A percentile compares a stretch with the other conserved stretches of the same genome.
Conservation (phyloP, 306 rosid genomes). For the Trifolium repens region DNA sequence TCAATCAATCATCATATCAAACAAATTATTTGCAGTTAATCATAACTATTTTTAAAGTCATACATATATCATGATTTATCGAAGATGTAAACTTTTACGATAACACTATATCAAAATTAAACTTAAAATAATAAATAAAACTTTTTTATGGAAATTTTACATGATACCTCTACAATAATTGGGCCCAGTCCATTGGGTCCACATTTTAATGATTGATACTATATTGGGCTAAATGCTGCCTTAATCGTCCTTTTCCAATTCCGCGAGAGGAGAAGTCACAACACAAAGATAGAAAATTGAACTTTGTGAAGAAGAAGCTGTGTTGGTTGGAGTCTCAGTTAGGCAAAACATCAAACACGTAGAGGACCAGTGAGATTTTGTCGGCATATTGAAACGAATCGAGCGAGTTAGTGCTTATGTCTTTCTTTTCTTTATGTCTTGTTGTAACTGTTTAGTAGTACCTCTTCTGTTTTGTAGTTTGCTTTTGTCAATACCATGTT, state of each 20-base stretch:
- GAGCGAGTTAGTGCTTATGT: slow-evolving; percentile 29
- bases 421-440: slow-evolving; percentile 24
- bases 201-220: not conserved
- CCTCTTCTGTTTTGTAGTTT: slow-evolving; percentile 1
- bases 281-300: not conserved
- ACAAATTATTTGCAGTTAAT: too few species aligned
- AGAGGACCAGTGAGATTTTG: slow-evolving; percentile 12
- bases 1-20: too few species aligned
- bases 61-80: too few species aligned
- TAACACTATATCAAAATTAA: too few species aligned
- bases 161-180: too few species aligned
- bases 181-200: slow-evolving; percentile 31
- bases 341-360: slow-evolving; percentile 43
- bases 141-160: too few species aligned
- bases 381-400: slow-evolving; percentile 22
- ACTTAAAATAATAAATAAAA: too few species aligned
- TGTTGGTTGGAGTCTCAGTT: not conserved
- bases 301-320: not conserved
- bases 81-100: too few species aligned
- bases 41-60: too few species aligned
- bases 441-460: not conserved
- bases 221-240: slow-evolving; percentile 28
- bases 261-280: not conserved
- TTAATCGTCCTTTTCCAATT: not conserved
- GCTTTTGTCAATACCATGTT: not conserved